Percentiles rank a stretch among this genome's conserved stretches.
Evolutionary conservation across 2,329 filamentous ascomycete genomes (phyloP).

Genomic region (Emmonsia crescens): DNA sequence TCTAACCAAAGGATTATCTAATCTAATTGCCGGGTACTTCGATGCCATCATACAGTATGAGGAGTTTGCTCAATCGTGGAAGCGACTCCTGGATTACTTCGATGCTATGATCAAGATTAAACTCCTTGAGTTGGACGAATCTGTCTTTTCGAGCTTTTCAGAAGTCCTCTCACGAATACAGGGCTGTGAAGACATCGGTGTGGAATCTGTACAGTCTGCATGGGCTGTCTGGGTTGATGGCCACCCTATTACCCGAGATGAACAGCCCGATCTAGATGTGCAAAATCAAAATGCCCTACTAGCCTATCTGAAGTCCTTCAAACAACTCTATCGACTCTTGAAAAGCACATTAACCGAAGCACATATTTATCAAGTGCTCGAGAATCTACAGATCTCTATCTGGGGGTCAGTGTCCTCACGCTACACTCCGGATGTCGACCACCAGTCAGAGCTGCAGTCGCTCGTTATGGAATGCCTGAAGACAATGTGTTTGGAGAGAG

Average conservation of each 20-base stretch:
- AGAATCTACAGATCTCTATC: constrained; percentile 59
- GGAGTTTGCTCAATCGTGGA: constrained; percentile 64
- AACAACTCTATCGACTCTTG: constrained; percentile 68
- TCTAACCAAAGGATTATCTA: constrained; percentile 61
- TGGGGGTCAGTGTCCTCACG: constrained; percentile 50
- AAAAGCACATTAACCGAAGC: constrained; percentile 51
- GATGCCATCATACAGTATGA: constrained; percentile 56
- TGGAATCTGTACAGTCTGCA: constrained; percentile 46
- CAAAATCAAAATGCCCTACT: constrained; percentile 75
- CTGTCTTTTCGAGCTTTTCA: constrained; percentile 56
- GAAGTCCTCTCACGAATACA: constrained; percentile 46
- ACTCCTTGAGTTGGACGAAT: constrained; percentile 60
- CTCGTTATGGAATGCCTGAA: constrained; percentile 26
- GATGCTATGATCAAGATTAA: constrained; percentile 51
- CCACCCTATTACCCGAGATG: constrained; percentile 43
- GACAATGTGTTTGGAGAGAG: constrained; percentile 27
- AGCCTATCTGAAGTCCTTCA: constrained; percentile 68
- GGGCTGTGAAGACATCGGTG: constrained; percentile 32
- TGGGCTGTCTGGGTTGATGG: constrained; percentile 62
- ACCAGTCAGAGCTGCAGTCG: constrained; percentile 27
- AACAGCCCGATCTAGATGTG: constrained; percentile 33
- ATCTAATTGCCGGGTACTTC: constrained; percentile 65
- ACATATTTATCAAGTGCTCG: constrained; percentile 56
- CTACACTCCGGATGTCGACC: constrained; percentile 31
- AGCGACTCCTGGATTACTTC: constrained; percentile 59